Conservation (phyloP, 2,329 filamentous ascomycete genomes). For the Alternaria infectoria region DNA sequence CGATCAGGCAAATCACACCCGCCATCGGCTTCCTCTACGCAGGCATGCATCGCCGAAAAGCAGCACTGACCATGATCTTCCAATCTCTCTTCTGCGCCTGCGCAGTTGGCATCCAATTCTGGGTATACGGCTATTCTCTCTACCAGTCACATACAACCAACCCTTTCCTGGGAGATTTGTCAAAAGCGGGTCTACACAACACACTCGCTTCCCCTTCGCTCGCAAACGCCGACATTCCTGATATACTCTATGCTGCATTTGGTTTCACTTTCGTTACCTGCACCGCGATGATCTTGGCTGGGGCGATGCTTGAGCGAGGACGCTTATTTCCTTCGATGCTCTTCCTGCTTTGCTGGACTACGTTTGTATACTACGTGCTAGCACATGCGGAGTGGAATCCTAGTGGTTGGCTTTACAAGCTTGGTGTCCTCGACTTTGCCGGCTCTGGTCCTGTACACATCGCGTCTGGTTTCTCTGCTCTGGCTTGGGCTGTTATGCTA, state of each 20-base stretch:
- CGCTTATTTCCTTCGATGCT: slow-evolving; percentile 40
- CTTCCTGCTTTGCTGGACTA: slow-evolving; percentile 45
- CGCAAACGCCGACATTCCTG: slow-evolving; percentile 41
- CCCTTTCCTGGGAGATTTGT: slow-evolving; percentile 39
- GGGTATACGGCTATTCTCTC: slow-evolving; percentile 56
- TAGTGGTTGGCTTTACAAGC: slow-evolving; percentile 72
- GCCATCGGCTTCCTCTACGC: slow-evolving; percentile 45
- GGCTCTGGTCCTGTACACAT: slow-evolving; percentile 79
- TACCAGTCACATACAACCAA: slow-evolving; percentile 46
- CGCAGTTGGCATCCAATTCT: slow-evolving; percentile 56
- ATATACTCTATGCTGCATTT: slow-evolving; percentile 43
- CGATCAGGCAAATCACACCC: slow-evolving; percentile 41
- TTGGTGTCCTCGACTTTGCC: slow-evolving; percentile 76
- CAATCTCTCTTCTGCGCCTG: slow-evolving; percentile 57
- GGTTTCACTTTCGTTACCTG: slow-evolving; percentile 45
- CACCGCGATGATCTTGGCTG: slow-evolving; percentile 43
- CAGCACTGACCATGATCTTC: slow-evolving; percentile 54
- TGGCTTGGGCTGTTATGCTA: slow-evolving; percentile 76
- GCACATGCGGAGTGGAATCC: slow-evolving; percentile 81
- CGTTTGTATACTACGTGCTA: slow-evolving; percentile 53
- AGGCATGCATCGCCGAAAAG: slow-evolving; percentile 42
- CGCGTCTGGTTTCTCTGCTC: slow-evolving; percentile 71
- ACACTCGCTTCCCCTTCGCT: slow-evolving; percentile 39
- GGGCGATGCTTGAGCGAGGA: slow-evolving; percentile 43
- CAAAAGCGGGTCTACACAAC: slow-evolving; percentile 40